Base-by-base conservation (phyloP, 1,139 yeast species). In the Debaryomycetaceae sp. region DNA sequence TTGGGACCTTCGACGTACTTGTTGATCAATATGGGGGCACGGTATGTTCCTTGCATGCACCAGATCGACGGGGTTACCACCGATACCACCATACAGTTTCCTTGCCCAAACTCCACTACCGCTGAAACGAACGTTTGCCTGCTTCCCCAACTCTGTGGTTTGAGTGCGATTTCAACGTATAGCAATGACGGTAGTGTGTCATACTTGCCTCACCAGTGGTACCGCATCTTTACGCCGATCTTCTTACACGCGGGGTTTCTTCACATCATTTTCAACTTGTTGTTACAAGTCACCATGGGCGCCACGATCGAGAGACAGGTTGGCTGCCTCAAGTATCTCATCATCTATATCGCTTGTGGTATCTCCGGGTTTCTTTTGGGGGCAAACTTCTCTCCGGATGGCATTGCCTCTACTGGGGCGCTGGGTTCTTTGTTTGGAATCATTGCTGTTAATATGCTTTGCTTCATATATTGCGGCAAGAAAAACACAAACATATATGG, bases 391-490 rank as follows among this genome's bases (percentile, higher is more conserved):
- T 71, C 86, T 2, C 85, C 88, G 1, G 65, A 67, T 33, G 89
- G 88, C 1, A 66, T 78, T 23, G 77, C 85, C 1, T 73, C 82
- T 12, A 75, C 83, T 1, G 91, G 91, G 2, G 85, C 86, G 2
- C 73, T 81, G n/a, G 91, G 91, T 2, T 70, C 86, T 1, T 56
- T 83, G 21, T 81, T 82, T 53, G 89, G 89, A 1, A 58, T 82
- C 20, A 74, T 82, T 39, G 83, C 84, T 7, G 55, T 80, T 6
- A 80, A 80, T 46, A 53, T 81, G 27, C 47, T 79, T 10, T 65
- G 78, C 44, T 69, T 82, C 42, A 44, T 79, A 3, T 74, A 75
- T 46, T 62, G 78, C 57, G 83, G 75, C 30, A 51, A 55, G 43
- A 55, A 72, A 49, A 61, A 64, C 50, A 50, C 71, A 35, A 61